These are phyloP conservation scores for Davidsoniella virescens DNA, from an alignment of 2,329 filamentous ascomycete species.

Conservation along the genomic window DNA sequence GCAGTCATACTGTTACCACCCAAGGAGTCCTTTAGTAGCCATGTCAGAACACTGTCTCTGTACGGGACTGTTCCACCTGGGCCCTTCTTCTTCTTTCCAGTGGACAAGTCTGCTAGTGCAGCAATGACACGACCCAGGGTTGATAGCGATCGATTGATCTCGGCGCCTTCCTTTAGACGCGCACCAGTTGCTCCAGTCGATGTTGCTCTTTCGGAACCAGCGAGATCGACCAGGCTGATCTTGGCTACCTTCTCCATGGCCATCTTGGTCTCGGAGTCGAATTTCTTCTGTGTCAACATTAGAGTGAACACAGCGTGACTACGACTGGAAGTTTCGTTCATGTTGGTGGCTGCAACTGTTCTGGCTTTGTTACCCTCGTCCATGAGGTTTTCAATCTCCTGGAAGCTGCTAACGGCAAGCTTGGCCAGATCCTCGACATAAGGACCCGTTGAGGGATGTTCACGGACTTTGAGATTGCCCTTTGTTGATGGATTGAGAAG, in stretches of 20 bases:
- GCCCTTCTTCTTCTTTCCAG: slow-evolving; percentile 67
- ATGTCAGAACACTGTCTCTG: slow-evolving; percentile 89
- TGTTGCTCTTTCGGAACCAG: slow-evolving; percentile 91
- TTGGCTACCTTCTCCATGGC: slow-evolving; percentile 95
- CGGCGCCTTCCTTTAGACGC: slow-evolving; percentile 88
- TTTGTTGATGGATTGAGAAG: slow-evolving; percentile 89
- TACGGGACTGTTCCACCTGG: slow-evolving; percentile 71
- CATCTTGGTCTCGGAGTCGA: slow-evolving; percentile 87
- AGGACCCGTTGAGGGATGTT: slow-evolving; percentile 91
- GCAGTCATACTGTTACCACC: slow-evolving; percentile 98
- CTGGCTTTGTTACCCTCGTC: slow-evolving; percentile 97
- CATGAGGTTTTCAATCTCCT: slow-evolving; percentile 95
- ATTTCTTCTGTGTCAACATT: slow-evolving; percentile 84
- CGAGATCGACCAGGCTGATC: slow-evolving; percentile 94
- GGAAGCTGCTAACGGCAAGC: slow-evolving; percentile 78
- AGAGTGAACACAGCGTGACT: slow-evolving; percentile 97
- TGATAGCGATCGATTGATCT: slow-evolving; percentile 94
- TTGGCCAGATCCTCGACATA: slow-evolving; percentile 98
- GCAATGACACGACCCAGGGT: slow-evolving; percentile 96
- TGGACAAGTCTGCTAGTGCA: slow-evolving; percentile 77
- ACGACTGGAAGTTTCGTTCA: slow-evolving; percentile 98
- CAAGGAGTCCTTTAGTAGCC: slow-evolving; percentile 90
- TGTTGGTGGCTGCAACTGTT: slow-evolving; percentile 96
- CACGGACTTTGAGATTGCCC: slow-evolving; percentile 89
- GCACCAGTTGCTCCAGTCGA: slow-evolving; percentile 94